Evolutionary conservation across 306 rosid species (phyloP).

Genomic region (Luffa aegyptiaca): DNA sequence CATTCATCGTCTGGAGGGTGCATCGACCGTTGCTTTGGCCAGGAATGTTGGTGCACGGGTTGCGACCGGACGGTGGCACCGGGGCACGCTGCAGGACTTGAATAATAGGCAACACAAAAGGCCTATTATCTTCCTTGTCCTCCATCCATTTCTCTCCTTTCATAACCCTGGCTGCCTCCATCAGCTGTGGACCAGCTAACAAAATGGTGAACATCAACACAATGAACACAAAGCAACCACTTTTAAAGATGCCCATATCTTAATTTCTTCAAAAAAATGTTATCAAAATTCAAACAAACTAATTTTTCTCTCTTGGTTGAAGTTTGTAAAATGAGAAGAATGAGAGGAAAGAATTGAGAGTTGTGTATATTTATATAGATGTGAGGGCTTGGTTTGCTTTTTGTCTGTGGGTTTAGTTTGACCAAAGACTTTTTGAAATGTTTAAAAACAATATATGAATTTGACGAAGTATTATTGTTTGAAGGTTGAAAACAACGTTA

Average conservation of each 20-base stretch:
- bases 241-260: constrained; percentile 16
- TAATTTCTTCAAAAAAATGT: not conserved
- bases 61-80: not conserved
- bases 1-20: not conserved
- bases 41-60: not conserved
- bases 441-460: not conserved
- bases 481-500: constrained; percentile 17
- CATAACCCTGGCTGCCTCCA: constrained; percentile 34
- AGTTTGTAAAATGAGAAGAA: not conserved
- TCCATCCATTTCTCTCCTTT: constrained; percentile 24
- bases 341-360: not conserved
- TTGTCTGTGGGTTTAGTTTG: not conserved
- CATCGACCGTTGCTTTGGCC: not conserved
- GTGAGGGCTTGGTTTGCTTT: not conserved
- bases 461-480: constrained; percentile 24
- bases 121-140: constrained; percentile 16
- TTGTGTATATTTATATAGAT: not conserved
- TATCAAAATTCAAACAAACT: not conserved
- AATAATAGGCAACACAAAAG: constrained; percentile 16
- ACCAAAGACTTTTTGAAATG: not conserved
- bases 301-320: not conserved
- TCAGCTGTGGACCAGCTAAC: constrained; percentile 14
- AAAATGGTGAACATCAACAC: constrained; percentile 18
- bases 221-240: constrained; percentile 15
- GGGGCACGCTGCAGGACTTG: constrained; percentile 33